A percentile compares a stretch with the other conserved stretches of the same genome.
Evolutionary conservation across 108 stramenopile genomes (phyloP).

Genomic region (Nitzschia putrida): DNA sequence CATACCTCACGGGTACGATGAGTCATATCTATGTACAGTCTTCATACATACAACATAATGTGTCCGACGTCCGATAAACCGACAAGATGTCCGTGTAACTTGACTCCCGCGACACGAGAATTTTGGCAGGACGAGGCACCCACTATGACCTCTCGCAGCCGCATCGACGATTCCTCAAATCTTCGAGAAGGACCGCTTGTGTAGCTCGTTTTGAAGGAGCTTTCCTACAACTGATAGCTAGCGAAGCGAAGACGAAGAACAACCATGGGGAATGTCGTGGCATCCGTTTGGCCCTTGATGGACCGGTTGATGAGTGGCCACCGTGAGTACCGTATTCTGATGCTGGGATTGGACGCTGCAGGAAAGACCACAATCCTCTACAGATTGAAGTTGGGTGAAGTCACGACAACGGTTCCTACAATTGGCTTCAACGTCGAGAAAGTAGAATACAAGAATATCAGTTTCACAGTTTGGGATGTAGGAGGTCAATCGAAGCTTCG

Average conservation of each 20-base stretch:
- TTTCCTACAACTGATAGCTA: background rate
- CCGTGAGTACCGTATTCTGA: conserved; percentile 92
- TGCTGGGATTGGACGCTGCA: conserved; percentile 97
- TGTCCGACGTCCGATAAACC: too few relatives aligned
- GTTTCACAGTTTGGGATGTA: conserved; percentile 97
- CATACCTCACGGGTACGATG: too few relatives aligned
- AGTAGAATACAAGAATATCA: conserved; percentile 94
- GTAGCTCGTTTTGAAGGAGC: too few relatives aligned
- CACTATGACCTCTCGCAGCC: too few relatives aligned
- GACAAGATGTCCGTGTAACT: too few relatives aligned
- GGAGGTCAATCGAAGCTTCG: conserved; percentile 99
- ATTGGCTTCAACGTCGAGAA: conserved; percentile 95
- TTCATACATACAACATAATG: too few relatives aligned
- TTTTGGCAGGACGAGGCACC: too few relatives aligned
- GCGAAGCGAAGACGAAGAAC: background rate
- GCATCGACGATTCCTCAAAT: too few relatives aligned
- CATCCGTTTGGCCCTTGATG: conserved; percentile 12
- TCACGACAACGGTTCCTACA: conserved; percentile 94
- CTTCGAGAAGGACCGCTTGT: too few relatives aligned
- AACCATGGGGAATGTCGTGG: conserved; percentile 6
- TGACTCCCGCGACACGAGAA: too few relatives aligned
- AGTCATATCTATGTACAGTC: too few relatives aligned
- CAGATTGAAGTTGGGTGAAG: conserved; percentile 92
- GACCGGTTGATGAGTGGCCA: conserved; percentile 25
- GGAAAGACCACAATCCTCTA: conserved; percentile 98